Evolutionary conservation across 768 basidiomycete genomes (phyloP), one percentile per base, ranked within the genome.

Genomic region (Collybiopsis luxurians): DNA sequence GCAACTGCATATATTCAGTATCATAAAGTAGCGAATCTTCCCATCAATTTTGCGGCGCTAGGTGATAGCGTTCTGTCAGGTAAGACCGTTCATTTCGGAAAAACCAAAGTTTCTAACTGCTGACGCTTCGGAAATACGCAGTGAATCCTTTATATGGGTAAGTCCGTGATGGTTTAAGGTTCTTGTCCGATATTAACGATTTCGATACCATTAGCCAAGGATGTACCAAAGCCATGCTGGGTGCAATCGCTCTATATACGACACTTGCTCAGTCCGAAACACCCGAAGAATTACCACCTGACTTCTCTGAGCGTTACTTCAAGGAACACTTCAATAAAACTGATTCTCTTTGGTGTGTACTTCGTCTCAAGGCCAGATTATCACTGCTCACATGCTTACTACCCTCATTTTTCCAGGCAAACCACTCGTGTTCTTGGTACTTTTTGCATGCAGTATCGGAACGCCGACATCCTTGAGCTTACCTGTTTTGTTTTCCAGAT

Each of bases 91-190:
- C 48, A 24, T 4, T 17, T 31, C 27, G 28, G 1, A n/a, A n/a
- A n/a, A n/a, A n/a, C n/a, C n/a, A n/a, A n/a, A n/a, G 2, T 50
- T 30, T 24, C 3, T 23, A 45, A 9, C 13, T 21, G 13, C 4
- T 24, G 23, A 13, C 23, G 19, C 44, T n/a, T n/a, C n/a, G 13
- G 26, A 17, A 31, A 31, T 26, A 17, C 13, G 31, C 31, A 26
- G 26, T 62, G 1, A 62, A 66, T 44, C 64, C 64, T 9, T 13
- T 60, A 17, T 48, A 42, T 28, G 64, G 59, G 64, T 65, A 38
- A 60, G 6, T 23, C n/a, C 3, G 19, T 39, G 30, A 5, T 7
- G 0, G 17, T 34, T 13, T 34, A 13, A 6, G 31, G 5, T 34
- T 34, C 31, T 34, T 13, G 5, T 34, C 31, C 31, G 31, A 6